Evolutionary conservation across 192 early-diverging fungal species (phyloP).

Genomic region (Blastocladiella britannica): DNA sequence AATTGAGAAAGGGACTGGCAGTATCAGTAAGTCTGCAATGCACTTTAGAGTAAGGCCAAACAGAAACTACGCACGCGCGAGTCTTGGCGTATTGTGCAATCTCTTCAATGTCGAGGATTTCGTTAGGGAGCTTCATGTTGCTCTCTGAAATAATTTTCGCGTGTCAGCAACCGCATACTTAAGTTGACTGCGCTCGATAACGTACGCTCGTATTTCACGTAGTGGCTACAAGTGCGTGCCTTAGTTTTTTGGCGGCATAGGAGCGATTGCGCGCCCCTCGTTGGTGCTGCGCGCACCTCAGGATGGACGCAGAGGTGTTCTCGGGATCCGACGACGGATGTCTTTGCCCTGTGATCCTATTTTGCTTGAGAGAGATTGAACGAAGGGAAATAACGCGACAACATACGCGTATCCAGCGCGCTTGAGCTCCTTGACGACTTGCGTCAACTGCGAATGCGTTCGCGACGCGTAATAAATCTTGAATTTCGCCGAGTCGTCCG

Average conservation of each 20-base stretch:
- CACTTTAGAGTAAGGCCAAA: too few relatives aligned
- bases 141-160: too few relatives aligned
- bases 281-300: slow-evolving; percentile 7
- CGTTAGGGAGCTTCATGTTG: slow-evolving; percentile 1
- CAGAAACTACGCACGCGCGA: slow-evolving; percentile 6
- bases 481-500: too few relatives aligned
- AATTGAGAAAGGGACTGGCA: neutral
- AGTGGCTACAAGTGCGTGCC: slow-evolving; percentile 13
- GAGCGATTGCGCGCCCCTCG: slow-evolving; percentile 12
- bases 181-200: too few relatives aligned
- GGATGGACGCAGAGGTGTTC: slow-evolving; percentile 38
- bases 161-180: too few relatives aligned
- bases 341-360: slow-evolving; percentile 7
- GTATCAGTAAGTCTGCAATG: too few relatives aligned
- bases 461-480: slow-evolving; percentile 17
- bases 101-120: slow-evolving; percentile 35
- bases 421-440: slow-evolving; percentile 25
- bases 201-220: too few relatives aligned
- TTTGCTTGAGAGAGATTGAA: slow-evolving; percentile 3
- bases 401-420: slow-evolving; percentile 20
- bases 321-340: slow-evolving; percentile 31
- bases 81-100: slow-evolving; percentile 16
- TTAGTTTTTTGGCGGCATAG: slow-evolving; percentile 22
- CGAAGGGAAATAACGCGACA: neutral
- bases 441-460: slow-evolving; percentile 38